Base-by-base conservation (phyloP, 2,329 filamentous ascomycete genomes). In the Aspergillus alliaceus region DNA sequence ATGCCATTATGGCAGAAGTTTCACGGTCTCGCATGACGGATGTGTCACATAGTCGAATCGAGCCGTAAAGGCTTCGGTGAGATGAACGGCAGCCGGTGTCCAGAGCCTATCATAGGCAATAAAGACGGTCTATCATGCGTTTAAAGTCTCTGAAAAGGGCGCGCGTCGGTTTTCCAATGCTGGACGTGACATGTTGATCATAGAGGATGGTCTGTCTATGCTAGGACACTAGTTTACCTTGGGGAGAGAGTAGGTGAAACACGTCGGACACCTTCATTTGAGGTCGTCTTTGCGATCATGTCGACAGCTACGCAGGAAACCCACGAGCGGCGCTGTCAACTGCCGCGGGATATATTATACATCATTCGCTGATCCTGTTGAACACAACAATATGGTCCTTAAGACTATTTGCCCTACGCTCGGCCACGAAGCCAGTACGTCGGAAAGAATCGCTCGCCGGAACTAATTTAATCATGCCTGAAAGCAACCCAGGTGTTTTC, bases 11-110 rank as follows among this genome's bases (percentile, higher is more conserved):
- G 58, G 64, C 61, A 64, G 59, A 54, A 90, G 89, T 83, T 70
- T 92, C 90, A 86, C 86, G 85, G 81, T 82, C 73, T 75, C 79
- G 84, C 87, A 89, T 86, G 86, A 86, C 82, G 78, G 83, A 77
- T 79, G 51, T 80, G 79, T 82, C 82, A 86, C 93, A 73, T 92
- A 92, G 76, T 77, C 71, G 71, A 69, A 63, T 67, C 62, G 64
- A 64, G 64, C 69, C 70, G 62, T 66, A 62, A 66, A 64, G 64
- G 69, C 64, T 61, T 59, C 57, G 68, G 67, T 65, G 67, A 59
- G 63, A 65, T 59, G 67, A 74, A 76, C 72, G 64, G 67, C 64
- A 63, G 66, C 67, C 67, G 72, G 65, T 68, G 77, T 79, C 79
- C 80, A 80, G 78, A 79, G 75, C 68, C 66, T 66, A 42, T 61